Evolutionary conservation across 805 yeast genomes (phyloP).

Genomic region (Cyberlindnera nakhonratchasimensis): DNA sequence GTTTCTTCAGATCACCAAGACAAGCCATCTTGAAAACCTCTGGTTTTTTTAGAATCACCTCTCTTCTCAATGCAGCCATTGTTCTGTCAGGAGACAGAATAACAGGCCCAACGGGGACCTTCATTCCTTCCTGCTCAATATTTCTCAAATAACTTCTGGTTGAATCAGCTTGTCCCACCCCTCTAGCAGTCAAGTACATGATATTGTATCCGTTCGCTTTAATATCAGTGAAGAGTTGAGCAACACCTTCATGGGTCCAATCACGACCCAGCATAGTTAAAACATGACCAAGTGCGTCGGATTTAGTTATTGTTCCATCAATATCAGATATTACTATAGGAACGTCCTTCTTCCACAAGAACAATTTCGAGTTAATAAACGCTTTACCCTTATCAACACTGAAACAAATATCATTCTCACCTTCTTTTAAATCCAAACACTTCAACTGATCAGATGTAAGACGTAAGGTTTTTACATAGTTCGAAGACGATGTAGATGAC

Average conservation of each 20-base stretch:
- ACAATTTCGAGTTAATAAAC: constrained; percentile 66
- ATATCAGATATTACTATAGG: constrained; percentile 96
- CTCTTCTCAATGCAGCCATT: constrained; percentile 89
- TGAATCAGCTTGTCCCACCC: constrained; percentile 92
- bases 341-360: constrained; percentile 75
- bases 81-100: constrained; percentile 94
- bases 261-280: constrained; percentile 90
- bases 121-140: constrained; percentile 70
- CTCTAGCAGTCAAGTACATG: constrained; percentile 88
- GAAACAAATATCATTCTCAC: constrained; percentile 75
- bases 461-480: constrained; percentile 81
- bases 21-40: constrained; percentile 99
- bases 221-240: constrained; percentile 86
- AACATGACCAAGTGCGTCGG: constrained; percentile 96
- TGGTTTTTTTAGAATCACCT: constrained; percentile 90
- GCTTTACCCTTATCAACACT: constrained; percentile 83
- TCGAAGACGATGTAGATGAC: constrained; percentile 23
- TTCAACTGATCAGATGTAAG: constrained; percentile 87
- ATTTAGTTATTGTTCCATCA: constrained; percentile 96
- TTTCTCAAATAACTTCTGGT: constrained; percentile 81
- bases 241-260: constrained; percentile 98
- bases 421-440: constrained; percentile 67
- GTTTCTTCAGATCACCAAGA: constrained; percentile 73
- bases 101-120: constrained; percentile 87
- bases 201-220: constrained; percentile 85